Percentiles rank a stretch among this genome's conserved stretches.
phyloP scores from a whole-genome alignment of 352 stramenopile genomes.

The Phytophthora vignae region DNA sequence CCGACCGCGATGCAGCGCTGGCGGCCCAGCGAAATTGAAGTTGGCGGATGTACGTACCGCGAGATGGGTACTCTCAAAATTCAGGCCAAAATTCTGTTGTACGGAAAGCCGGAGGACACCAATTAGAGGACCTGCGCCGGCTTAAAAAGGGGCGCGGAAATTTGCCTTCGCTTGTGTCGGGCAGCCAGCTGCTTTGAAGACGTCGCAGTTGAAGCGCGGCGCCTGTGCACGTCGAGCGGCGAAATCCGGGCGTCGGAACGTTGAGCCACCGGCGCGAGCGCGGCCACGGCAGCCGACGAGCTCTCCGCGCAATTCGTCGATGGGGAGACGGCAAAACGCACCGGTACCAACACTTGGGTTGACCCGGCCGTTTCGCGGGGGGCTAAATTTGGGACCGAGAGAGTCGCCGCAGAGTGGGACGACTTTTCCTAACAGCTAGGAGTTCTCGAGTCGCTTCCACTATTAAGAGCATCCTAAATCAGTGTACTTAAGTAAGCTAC shows the following conservation, averaged over 20 bases:
- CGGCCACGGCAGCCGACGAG: no score
- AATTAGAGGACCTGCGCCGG: slow-evolving; percentile 25
- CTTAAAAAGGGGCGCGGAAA: slow-evolving; percentile 30
- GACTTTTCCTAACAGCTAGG: not conserved
- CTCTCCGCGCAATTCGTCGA: no score
- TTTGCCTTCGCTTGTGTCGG: not conserved
- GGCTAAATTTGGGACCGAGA: slow-evolving; percentile 20
- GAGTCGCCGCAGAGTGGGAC: slow-evolving; percentile 2
- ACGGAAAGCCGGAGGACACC: slow-evolving; percentile 34
- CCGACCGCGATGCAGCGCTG: not conserved
- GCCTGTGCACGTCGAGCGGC: slow-evolving; percentile 7
- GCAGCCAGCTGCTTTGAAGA: slow-evolving; percentile 5
- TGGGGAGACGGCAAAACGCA: no score
- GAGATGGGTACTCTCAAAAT: slow-evolving; percentile 28
- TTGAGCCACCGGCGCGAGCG: no score
- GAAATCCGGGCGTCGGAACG: not conserved
- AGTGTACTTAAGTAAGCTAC: no score
- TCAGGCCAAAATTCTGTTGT: slow-evolving; percentile 31
- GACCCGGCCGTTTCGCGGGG: slow-evolving; percentile 23
- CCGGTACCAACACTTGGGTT: slow-evolving; percentile 26
- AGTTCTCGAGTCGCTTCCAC: not conserved
- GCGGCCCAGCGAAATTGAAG: slow-evolving; percentile 35
- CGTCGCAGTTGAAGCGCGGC: slow-evolving; percentile 1
- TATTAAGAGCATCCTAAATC: no score
- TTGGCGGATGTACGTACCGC: slow-evolving; percentile 16